Base-by-base conservation (phyloP, 352 stramenopile genomes). In the Blastocystis sp. region DNA sequence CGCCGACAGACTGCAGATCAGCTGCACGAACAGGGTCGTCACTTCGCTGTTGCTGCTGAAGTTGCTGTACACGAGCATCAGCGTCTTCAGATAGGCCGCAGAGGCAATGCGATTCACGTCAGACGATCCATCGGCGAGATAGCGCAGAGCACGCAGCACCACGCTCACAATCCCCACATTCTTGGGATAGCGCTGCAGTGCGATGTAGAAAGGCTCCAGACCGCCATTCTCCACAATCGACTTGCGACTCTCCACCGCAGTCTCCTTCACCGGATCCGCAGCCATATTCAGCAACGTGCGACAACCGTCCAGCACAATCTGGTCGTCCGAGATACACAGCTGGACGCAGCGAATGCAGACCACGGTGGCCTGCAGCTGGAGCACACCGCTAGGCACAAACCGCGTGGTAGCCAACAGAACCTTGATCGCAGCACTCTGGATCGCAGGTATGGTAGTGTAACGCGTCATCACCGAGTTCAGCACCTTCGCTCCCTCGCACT, bases 31-130 rank as follows among this genome's bases (percentile, higher is more conserved):
- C 45, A 85, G 53, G 20, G 73, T 85, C 39, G 73, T 85, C 53
- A 85, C 24, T 1, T 85, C 53, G 34, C 47, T 65, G 50, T 85
- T 68, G n/a, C 24, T 85, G 50, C 73, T 68, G 47, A 85, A 85
- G 73, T 85, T 85, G 16, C 43, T 66, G 56, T 85, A 85, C 73
- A 85, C 73, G 43, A 85, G 73, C 73, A 85, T 85, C 73, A 85
- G 50, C 34, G 73, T 85, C 30, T 53, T 47, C 73, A 85, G 73
- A 45, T 85, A 85, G 8, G 73, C 20, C 26, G 73, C 50, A 16
- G 73, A 85, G 13, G 47, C 73, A 24, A 85, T 85, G 37, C 45
- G 73, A 45, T 85, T 85, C 73, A 85, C 73, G 39, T 85, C 73
- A 16, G 73, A 85, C 18, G 73, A 85, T 5, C 73, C 73, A 43